Percentiles rank a stretch among this genome's conserved stretches.
Evolutionary conservation across 257 asterid genomes (phyloP).

Genomic region (Solanum sejunctum): DNA sequence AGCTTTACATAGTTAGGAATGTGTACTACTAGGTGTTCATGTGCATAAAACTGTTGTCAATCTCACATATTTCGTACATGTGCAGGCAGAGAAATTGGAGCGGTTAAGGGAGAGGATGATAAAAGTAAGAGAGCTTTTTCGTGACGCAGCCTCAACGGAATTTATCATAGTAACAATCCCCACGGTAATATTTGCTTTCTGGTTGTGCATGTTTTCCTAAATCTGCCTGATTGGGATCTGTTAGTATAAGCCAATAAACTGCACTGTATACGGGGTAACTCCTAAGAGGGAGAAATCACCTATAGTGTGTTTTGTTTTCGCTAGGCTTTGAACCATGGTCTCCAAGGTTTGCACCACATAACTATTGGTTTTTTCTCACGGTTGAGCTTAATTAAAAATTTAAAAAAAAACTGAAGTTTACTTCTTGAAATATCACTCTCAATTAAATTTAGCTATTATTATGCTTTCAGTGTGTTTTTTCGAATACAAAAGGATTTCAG

Average conservation of each 20-base stretch:
- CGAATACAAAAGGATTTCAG: not conserved
- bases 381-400: not conserved
- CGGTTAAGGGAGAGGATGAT: slow-evolving; percentile 86
- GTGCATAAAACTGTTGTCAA: not conserved
- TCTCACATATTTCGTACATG: not conserved
- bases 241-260: not conserved
- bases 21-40: not conserved
- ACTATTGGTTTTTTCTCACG: not conserved
- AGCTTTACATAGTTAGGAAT: slow-evolving; percentile 15
- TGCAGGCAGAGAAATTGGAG: slow-evolving; percentile 86
- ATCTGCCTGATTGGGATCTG: not conserved
- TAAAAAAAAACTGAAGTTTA: too few relatives aligned
- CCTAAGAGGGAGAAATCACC: not conserved
- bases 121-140: slow-evolving; percentile 94
- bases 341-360: not conserved
- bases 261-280: not conserved
- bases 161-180: slow-evolving; percentile 92
- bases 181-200: slow-evolving; percentile 45
- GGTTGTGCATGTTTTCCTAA: not conserved
- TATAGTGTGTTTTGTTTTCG: not conserved
- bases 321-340: not conserved
- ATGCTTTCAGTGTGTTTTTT: not conserved
- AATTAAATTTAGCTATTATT: not conserved
- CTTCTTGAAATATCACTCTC: not conserved
- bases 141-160: slow-evolving; percentile 74